Evolutionary conservation across 2,329 filamentous ascomycete genomes (phyloP).

Genomic region (Verticillium tricorpus): DNA sequence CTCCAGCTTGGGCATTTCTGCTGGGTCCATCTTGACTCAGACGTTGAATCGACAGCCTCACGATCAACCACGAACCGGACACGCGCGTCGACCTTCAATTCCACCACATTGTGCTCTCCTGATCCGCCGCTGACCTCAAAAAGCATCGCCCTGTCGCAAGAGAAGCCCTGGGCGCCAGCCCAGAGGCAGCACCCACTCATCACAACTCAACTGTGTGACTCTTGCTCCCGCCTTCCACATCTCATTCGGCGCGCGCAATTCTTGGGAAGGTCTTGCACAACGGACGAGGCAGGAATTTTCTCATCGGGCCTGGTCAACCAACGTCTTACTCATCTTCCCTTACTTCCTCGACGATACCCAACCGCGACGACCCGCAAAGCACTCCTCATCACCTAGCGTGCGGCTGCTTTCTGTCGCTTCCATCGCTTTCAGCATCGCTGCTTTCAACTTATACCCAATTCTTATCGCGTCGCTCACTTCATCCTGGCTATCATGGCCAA

Average conservation of each 20-base stretch:
- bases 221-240: neutral
- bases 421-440: neutral
- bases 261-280: neutral
- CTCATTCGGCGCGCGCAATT: neutral
- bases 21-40: neutral
- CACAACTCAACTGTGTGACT: neutral
- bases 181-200: neutral
- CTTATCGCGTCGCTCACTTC: neutral
- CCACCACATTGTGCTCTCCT: neutral
- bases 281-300: neutral
- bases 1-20: neutral
- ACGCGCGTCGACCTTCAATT: neutral
- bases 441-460: neutral
- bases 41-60: neutral
- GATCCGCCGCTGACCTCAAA: neutral
- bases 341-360: neutral
- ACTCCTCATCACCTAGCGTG: neutral
- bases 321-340: neutral
- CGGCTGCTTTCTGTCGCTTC: neutral
- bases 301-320: neutral
- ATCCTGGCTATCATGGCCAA: constrained; percentile 6
- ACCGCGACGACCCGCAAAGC: neutral
- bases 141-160: neutral
- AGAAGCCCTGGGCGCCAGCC: constrained; percentile 2
- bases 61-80: neutral